Evolutionary conservation across 805 yeast genomes (phyloP).

Genomic region (Pichia occidentalis): DNA sequence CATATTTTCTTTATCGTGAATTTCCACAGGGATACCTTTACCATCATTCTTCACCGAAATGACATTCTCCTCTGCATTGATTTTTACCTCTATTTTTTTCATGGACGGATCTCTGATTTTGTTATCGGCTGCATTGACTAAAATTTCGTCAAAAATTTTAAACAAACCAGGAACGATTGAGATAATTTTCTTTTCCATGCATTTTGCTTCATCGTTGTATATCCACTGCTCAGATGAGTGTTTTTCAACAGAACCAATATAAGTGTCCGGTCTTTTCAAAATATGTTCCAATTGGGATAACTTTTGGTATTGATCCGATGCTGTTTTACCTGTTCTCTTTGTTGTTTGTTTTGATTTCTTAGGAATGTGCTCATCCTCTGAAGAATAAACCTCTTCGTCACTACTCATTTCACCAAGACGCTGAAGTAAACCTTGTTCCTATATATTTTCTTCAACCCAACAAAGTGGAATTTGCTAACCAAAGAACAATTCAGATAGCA

Average conservation of each 20-base stretch:
- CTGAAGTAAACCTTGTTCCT: too few relatives aligned
- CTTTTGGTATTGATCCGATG: constrained; percentile 81
- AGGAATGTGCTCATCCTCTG: constrained; percentile 2
- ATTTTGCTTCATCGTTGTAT: constrained; percentile 55
- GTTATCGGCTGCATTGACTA: constrained; percentile 98
- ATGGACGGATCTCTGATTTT: constrained; percentile 89
- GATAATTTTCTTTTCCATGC: constrained; percentile 56
- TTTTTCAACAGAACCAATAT: constrained; percentile 89
- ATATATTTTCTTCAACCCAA: too few relatives aligned
- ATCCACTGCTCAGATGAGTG: constrained; percentile 82
- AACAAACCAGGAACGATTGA: constrained; percentile 91
- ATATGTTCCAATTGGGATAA: constrained; percentile 94
- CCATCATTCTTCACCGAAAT: constrained; percentile 90
- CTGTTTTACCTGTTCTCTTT: too few relatives aligned
- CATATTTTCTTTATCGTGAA: constrained; percentile 84
- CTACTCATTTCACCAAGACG: too few relatives aligned
- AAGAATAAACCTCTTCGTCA: too few relatives aligned
- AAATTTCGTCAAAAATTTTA: constrained; percentile 93
- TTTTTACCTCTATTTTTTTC: constrained; percentile 79
- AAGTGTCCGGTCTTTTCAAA: constrained; percentile 94
- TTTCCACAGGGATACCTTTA: constrained; percentile 89
- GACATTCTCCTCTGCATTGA: constrained; percentile 65
- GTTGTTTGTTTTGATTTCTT: constrained; percentile 1
- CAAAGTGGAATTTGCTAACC: too few relatives aligned
- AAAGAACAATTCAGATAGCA: too few relatives aligned